Evolutionary conservation across 495 filamentous ascomycete species (phyloP), one percentile per base, ranked within the genome.

Genomic region (Bryoglossum gracile): DNA sequence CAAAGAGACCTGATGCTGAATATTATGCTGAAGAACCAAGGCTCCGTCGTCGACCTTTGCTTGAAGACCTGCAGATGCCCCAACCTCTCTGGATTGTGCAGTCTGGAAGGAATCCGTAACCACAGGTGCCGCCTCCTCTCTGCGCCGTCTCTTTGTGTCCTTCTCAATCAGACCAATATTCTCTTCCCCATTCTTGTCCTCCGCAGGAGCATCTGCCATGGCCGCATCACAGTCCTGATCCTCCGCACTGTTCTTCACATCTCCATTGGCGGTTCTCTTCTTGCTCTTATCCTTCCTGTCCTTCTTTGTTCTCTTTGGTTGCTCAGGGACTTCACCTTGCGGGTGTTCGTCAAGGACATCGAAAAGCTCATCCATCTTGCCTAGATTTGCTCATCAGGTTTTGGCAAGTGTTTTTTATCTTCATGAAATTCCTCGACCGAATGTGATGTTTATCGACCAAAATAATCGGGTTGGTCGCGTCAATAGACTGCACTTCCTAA

Each of bases 1-100:
- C 25, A 96, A 75, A 21, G 92, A 87, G 51, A 96, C 92, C 67
- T 98, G 90, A 77, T 98, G 92, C 62, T 94, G 88, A 54, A 98
- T 91, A 70, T 98, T 95, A 69, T 97, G 94, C 13, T 86, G 89
- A 18, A 98, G 68, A 19, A 91, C 79, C 37, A 98, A 79, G 14
- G 86, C 79, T 11, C 68, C 63, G 4, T 72, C 64, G 50, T 84
- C 55, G n/a, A n/a, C n/a, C 28, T 62, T 58, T 24, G 65, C 64
- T 55, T 89, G 85, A 26, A 96, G 77, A n/a, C 89, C 91, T 45
- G 82, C 80, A 5, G 86, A 83, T 3, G 80, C 84, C 25, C 82
- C 84, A 23, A 96, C 77, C 63, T 98, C 87, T 68, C 88, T 72
- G 34, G 90, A 90, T 66, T 95, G 84, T 60, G 89, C 88, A n/a